Conservation (phyloP, 2,329 filamentous ascomycete species). For the Polytolypa hystricis region DNA sequence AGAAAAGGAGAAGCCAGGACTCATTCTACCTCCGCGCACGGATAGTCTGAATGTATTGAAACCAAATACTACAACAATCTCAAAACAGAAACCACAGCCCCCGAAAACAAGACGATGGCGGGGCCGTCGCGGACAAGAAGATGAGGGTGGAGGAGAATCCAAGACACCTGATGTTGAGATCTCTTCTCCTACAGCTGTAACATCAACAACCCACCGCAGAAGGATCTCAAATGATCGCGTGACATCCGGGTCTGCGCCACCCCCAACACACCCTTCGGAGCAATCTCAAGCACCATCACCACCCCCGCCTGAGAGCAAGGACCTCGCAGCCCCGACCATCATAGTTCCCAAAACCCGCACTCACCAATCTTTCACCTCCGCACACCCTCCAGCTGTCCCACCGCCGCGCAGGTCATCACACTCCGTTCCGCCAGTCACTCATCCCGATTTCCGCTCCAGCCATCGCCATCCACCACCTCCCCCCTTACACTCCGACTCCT, state of each 20-base stretch:
- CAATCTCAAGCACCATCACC: not conserved
- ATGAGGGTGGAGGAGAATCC: conserved; percentile 18
- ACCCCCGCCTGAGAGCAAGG: not conserved
- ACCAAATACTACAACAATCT: conserved; percentile 3
- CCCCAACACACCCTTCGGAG: not conserved
- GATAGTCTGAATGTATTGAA: conserved; percentile 22
- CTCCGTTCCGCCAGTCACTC: conserved; percentile 14
- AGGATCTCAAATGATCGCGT: conserved; percentile 4
- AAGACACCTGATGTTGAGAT: conserved; percentile 4
- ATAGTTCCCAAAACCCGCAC: conserved; percentile 1
- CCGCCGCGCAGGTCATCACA: conserved; percentile 29
- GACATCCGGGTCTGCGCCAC: conserved; percentile 4
- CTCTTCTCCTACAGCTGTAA: not conserved
- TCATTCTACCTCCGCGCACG: conserved; percentile 63
- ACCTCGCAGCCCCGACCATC: not conserved
- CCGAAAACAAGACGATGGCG: conserved; percentile 34
- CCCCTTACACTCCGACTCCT: conserved; percentile 5
- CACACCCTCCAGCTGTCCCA: conserved; percentile 29
- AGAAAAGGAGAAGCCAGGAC: conserved; percentile 70
- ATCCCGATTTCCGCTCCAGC: conserved; percentile 11
- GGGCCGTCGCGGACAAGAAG: conserved; percentile 24
- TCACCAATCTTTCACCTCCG: conserved; percentile 3
- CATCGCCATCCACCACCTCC: conserved; percentile 8
- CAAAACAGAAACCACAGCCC: conserved; percentile 29
- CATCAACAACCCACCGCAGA: not conserved